Conservation (phyloP, 2,329 filamentous ascomycete genomes). For the Trichoderma asperellum region DNA sequence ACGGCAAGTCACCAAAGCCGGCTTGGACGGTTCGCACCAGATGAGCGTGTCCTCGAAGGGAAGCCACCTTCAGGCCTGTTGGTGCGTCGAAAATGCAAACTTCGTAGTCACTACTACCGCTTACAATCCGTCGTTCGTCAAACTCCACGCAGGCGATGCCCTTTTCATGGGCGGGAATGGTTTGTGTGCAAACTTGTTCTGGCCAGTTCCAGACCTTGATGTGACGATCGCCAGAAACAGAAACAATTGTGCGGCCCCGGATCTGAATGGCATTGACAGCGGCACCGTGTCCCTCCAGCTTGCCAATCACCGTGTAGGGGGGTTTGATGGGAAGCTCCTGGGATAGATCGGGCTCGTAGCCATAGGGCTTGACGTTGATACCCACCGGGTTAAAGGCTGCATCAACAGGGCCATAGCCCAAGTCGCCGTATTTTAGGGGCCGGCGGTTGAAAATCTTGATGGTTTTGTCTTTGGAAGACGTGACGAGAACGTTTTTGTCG, state of each 20-base stretch:
- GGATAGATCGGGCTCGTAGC: constrained; percentile 53
- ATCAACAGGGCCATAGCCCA: constrained; percentile 54
- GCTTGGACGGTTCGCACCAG: constrained; percentile 95
- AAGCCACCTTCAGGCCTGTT: constrained; percentile 86
- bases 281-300: constrained; percentile 80
- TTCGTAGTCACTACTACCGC: constrained; percentile 93
- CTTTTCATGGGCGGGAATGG: constrained; percentile 85
- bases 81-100: constrained; percentile 92
- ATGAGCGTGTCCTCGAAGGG: constrained; percentile 77
- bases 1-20: constrained; percentile 86
- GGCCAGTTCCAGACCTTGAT: constrained; percentile 96
- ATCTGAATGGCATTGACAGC: constrained; percentile 98
- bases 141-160: constrained; percentile 98
- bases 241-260: constrained; percentile 82
- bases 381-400: constrained; percentile 56
- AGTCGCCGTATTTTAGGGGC: constrained; percentile 63
- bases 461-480: constrained; percentile 94
- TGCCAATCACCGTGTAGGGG: constrained; percentile 77
- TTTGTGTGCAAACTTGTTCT: constrained; percentile 73
- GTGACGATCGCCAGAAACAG: constrained; percentile 88
- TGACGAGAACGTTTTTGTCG: constrained; percentile 87
- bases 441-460: constrained; percentile 95
- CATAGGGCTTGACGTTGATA: constrained; percentile 57
- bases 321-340: constrained; percentile 57
- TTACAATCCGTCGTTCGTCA: constrained; percentile 90